Conservation (phyloP, 768 basidiomycete species). For the Daedaleopsis sinensis region DNA sequence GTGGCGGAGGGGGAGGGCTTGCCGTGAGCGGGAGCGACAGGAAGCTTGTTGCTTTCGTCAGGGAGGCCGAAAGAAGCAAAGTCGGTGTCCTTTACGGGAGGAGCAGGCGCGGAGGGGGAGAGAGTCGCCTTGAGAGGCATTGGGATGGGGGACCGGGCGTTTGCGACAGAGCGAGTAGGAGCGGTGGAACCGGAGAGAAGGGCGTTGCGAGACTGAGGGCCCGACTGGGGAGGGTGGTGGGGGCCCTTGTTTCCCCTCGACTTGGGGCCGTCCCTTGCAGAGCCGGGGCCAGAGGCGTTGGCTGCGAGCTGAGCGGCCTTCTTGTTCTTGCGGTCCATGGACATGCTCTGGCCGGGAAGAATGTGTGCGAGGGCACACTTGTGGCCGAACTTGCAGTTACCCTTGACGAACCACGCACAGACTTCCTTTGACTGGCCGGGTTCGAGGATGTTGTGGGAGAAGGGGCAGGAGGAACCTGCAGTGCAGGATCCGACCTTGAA, state of each 20-base stretch:
- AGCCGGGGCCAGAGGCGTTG: constrained; percentile 36
- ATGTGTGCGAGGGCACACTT: constrained; percentile 95
- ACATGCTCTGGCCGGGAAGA: constrained; percentile 90
- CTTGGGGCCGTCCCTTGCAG: constrained; percentile 38
- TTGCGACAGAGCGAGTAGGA: constrained; percentile 53
- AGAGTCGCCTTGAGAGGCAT: constrained; percentile 73
- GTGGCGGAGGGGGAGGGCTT: constrained; percentile 19
- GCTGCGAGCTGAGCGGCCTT: constrained; percentile 78
- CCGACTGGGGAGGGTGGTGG: constrained; percentile 18
- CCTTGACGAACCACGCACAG: constrained; percentile 92
- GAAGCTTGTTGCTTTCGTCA: constrained; percentile 58
- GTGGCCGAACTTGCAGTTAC: constrained; percentile 80
- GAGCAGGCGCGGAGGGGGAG: constrained; percentile 79
- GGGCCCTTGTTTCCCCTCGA: constrained; percentile 36
- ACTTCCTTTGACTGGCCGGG: constrained; percentile 80
- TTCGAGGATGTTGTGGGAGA: constrained; percentile 78
- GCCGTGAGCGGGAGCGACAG: constrained; percentile 45
- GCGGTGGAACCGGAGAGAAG: constrained; percentile 66
- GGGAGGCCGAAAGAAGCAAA: constrained; percentile 69
- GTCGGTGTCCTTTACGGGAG: constrained; percentile 74
- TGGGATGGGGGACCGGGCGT: constrained; percentile 61
- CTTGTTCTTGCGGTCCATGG: constrained; percentile 98
- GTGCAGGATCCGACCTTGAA: constrained; percentile 94
- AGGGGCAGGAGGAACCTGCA: constrained; percentile 93
- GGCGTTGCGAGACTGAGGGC: constrained; percentile 30